Evolutionary conservation across 148 eudicot genomes (phyloP).

Genomic region (Fagopyrum homotropicum): DNA sequence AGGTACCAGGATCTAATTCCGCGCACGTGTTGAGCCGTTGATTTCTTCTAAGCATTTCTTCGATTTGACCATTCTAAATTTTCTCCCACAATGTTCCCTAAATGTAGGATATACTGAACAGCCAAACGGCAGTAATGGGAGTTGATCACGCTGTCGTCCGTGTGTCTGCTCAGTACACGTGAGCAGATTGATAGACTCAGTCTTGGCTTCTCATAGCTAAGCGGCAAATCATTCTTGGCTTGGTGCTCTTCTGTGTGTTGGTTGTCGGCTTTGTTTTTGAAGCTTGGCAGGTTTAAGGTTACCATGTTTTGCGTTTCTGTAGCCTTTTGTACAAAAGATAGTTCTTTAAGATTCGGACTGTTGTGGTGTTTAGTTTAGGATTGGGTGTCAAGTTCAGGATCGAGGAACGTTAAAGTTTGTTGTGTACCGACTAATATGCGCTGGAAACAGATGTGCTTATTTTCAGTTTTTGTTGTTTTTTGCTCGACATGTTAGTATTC

Average conservation of each 20-base stretch:
- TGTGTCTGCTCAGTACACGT: background rate
- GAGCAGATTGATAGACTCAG: background rate
- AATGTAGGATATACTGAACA: slow-evolving; percentile 27
- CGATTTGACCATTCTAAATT: no score
- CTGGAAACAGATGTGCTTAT: no score
- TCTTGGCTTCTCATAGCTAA: slow-evolving; percentile 35
- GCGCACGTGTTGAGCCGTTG: background rate
- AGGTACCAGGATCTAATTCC: slow-evolving; percentile 14
- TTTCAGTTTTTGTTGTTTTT: no score
- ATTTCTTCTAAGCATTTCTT: background rate
- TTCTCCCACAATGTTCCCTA: slow-evolving; percentile 1
- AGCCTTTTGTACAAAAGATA: slow-evolving; percentile 6
- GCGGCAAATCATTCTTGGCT: slow-evolving; percentile 84
- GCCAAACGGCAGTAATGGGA: background rate
- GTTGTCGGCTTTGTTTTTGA: background rate
- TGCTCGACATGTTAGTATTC: no score
- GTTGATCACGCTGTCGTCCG: background rate
- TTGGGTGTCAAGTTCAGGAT: background rate
- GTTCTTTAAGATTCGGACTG: background rate
- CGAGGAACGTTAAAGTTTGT: no score
- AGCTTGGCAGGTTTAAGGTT: slow-evolving; percentile 4
- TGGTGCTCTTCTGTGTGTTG: slow-evolving; percentile 9
- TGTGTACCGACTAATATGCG: no score
- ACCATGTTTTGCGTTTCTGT: background rate
- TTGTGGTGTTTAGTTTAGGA: background rate